These are phyloP conservation scores for Aspergillus nomiae DNA, from an alignment of 2,329 filamentous ascomycete species.

Conservation along the genomic window DNA sequence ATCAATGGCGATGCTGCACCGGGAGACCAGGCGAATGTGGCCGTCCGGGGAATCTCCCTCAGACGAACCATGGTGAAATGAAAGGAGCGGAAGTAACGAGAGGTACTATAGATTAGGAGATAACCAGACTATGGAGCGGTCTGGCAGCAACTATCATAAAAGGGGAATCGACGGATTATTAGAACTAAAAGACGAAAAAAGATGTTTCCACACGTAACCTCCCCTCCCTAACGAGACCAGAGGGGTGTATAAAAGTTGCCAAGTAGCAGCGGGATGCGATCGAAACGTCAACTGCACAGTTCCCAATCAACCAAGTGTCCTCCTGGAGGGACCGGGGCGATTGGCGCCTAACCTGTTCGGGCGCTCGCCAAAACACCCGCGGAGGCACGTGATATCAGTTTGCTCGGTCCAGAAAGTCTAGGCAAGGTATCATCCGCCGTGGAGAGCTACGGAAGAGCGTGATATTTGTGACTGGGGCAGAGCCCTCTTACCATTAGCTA, in stretches of 20 bases:
- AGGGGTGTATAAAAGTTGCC: conserved; percentile 27
- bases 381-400: conserved; percentile 38
- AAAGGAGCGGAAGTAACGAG: conserved; percentile 20
- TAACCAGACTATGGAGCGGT: conserved; percentile 17
- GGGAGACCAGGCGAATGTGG: conserved; percentile 95
- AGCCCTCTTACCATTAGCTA: neutral
- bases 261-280: conserved; percentile 25
- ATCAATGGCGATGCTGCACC: conserved; percentile 76
- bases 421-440: conserved; percentile 5
- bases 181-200: conserved; percentile 17
- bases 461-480: neutral
- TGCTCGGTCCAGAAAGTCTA: conserved; percentile 19
- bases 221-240: conserved; percentile 33
- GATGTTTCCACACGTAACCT: conserved; percentile 16
- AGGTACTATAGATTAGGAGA: conserved; percentile 25
- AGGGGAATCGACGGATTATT: conserved; percentile 13
- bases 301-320: conserved; percentile 44
- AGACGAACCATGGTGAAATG: conserved; percentile 79
- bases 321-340: conserved; percentile 36
- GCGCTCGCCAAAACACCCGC: conserved; percentile 37
- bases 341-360: conserved; percentile 31
- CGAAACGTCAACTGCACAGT: conserved; percentile 18
- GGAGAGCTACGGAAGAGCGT: conserved; percentile 2
- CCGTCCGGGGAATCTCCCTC: conserved; percentile 93
- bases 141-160: conserved; percentile 20